Base-by-base conservation (phyloP, 1,139 yeast species). In the Suhomyces terraborum region DNA sequence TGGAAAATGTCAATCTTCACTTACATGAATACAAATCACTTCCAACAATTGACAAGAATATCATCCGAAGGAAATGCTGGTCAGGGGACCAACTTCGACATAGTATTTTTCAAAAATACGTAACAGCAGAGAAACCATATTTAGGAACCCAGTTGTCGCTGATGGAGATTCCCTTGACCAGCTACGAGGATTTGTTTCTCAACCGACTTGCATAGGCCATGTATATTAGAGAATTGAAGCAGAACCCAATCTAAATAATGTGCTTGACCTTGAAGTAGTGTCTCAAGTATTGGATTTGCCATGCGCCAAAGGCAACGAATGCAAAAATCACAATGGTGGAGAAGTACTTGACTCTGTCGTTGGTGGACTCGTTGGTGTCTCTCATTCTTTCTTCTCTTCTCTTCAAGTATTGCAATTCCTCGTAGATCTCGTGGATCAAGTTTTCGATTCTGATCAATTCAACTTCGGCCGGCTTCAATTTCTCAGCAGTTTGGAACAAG, bases 281-380 rank as follows among this genome's bases (percentile, higher is more conserved):
- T 71, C 96, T 84, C 69, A 91, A 79, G 69, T 93, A 91, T 59
- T 82, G 80, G 50, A 93, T 77, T 73, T 91, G 98, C 95, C 97
- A 91, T 34, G 76, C 82, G 34, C 97, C 96, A 54, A 93, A 80
- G 20, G 82, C 81, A 40, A 89, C 60, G 62, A 93, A 77, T 25
- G 89, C 73, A 30, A 83, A 23, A 48, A 89, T 74, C 48, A 88
- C 80, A 31, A 82, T 59, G 34, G 86, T 55, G 22, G 95, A 87
- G 63, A 93, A 93, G 69, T 83, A 80, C 70, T 88, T 84, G 48
- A 91, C 96, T 64, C 94, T 78, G 48, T 82, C 72, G 64, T 86
- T 86, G 44, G 98, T 93, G 37, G 95, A 84, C 70, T 93, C 98
- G 67, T 93, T 93, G 43, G 98, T 93, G 64, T 93, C 95, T 74